A percentile compares a stretch with the other conserved stretches of the same genome.
Evolutionary conservation across 768 basidiomycete genomes (phyloP).

Genomic region (Podaxis sp.): DNA sequence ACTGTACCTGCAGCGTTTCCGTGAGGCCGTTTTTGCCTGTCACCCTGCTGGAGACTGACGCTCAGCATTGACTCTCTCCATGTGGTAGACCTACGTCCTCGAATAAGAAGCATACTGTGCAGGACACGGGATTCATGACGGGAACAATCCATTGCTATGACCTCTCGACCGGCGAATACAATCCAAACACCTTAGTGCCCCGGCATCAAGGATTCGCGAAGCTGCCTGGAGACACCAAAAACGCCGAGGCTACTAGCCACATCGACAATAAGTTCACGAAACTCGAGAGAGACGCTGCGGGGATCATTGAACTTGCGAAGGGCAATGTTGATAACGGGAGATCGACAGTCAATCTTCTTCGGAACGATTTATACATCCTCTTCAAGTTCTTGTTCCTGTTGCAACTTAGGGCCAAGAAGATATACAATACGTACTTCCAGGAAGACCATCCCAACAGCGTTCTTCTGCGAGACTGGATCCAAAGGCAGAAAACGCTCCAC

Average conservation of each 20-base stretch:
- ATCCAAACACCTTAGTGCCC: slow-evolving; percentile 11
- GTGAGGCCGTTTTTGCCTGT: not conserved
- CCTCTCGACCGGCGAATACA: slow-evolving; percentile 13
- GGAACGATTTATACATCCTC: slow-evolving; percentile 26
- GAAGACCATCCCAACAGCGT: slow-evolving; percentile 23
- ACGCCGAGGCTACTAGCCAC: slow-evolving; percentile 22
- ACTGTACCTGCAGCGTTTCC: not conserved
- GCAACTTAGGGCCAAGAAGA: slow-evolving; percentile 27
- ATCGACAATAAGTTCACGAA: slow-evolving; percentile 26
- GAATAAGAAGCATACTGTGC: slow-evolving; percentile 1
- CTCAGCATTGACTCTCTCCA: not conserved
- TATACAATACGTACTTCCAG: slow-evolving; percentile 24
- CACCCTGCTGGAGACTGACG: not conserved
- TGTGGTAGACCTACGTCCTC: not conserved
- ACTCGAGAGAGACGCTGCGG: slow-evolving; percentile 27
- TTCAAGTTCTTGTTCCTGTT: slow-evolving; percentile 37
- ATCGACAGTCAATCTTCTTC: slow-evolving; percentile 19
- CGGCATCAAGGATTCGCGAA: slow-evolving; percentile 22
- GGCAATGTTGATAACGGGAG: not conserved
- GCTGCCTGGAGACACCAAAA: slow-evolving; percentile 24
- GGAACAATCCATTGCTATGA: slow-evolving; percentile 24
- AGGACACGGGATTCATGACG: slow-evolving; percentile 6
- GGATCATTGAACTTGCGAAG: slow-evolving; percentile 22
- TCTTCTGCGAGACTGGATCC: slow-evolving; percentile 22
- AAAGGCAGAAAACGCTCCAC: slow-evolving; percentile 19